These are phyloP conservation scores for Magnolia officinalis DNA, from an alignment of 164 flowering plant species.

Conservation along the genomic window DNA sequence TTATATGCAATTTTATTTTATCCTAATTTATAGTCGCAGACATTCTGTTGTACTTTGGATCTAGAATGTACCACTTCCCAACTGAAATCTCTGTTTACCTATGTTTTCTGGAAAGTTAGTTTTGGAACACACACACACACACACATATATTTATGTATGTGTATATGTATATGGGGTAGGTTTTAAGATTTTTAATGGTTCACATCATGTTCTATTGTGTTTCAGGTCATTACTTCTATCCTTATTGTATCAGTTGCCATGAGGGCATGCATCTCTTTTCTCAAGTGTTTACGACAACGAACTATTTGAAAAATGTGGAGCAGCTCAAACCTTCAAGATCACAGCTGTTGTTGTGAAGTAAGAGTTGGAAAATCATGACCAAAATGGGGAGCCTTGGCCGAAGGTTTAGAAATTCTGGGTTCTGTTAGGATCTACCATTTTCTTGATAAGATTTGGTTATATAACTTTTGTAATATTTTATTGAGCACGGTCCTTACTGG, in stretches of 20 bases:
- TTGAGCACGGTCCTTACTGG: background rate
- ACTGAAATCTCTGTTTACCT: background rate
- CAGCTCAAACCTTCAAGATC: conserved; percentile 7
- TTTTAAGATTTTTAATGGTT: background rate
- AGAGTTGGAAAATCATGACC: conserved; percentile 27
- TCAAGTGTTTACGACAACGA: background rate
- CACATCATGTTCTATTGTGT: background rate
- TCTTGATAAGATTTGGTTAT: background rate
- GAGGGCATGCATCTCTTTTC: conserved; percentile 1
- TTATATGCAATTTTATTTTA: too few species aligned
- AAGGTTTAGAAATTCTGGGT: conserved; percentile 34
- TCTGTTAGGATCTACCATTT: background rate
- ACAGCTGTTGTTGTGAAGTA: conserved; percentile 6
- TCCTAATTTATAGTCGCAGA: background rate
- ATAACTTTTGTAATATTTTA: background rate
- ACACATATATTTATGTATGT: background rate
- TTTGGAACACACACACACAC: background rate
- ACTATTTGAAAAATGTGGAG: conserved; percentile 22
- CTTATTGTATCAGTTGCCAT: conserved; percentile 8
- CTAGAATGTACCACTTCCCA: background rate
- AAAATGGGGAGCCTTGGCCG: conserved; percentile 46
- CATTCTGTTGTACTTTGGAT: background rate
- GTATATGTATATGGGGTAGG: too few species aligned
- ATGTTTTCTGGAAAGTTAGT: background rate
- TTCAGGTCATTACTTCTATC: conserved; percentile 8